phyloP scores from a whole-genome alignment of 352 stramenopile species.

The Globisporangium echinulatum region DNA sequence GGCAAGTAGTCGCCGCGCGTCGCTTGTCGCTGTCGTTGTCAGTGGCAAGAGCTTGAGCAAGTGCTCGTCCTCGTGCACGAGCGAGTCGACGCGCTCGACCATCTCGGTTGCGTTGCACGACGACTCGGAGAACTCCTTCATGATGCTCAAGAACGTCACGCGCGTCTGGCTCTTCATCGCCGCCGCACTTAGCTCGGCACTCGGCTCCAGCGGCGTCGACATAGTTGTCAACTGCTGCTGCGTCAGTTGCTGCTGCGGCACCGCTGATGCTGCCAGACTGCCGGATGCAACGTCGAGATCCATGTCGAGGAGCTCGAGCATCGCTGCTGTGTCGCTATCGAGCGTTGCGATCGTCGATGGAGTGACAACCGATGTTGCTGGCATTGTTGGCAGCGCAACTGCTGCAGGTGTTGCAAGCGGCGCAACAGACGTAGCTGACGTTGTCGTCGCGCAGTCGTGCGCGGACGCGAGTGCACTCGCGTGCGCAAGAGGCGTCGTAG shows the following conservation, averaged over 20 bases:
- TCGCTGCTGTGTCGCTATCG: constrained; percentile 9
- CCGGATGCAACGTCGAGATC: constrained; percentile 4
- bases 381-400: constrained; percentile 2
- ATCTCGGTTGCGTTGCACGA: constrained; percentile 58
- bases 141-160: constrained; percentile 67
- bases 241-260: not conserved
- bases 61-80: constrained; percentile 51
- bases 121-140: constrained; percentile 67
- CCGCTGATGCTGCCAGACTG: not conserved
- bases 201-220: not conserved
- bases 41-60: constrained; percentile 48
- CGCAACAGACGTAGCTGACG: too few relatives aligned
- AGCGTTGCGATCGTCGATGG: constrained; percentile 4
- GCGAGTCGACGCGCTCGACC: constrained; percentile 58
- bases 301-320: constrained; percentile 13
- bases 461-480: too few relatives aligned
- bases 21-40: constrained; percentile 12
- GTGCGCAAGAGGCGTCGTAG: not conserved
- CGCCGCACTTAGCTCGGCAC: constrained; percentile 2
- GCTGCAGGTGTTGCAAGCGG: not conserved
- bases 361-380: too few relatives aligned
- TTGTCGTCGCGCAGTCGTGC: too few relatives aligned
- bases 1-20: constrained; percentile 13
- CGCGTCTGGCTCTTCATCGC: constrained; percentile 50
- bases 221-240: not conserved